Percentiles rank a stretch among this genome's conserved stretches.
These are phyloP conservation scores for Ophiostoma tasmaniense DNA, from an alignment of 2,329 filamentous ascomycete species.

Conservation along the genomic window DNA sequence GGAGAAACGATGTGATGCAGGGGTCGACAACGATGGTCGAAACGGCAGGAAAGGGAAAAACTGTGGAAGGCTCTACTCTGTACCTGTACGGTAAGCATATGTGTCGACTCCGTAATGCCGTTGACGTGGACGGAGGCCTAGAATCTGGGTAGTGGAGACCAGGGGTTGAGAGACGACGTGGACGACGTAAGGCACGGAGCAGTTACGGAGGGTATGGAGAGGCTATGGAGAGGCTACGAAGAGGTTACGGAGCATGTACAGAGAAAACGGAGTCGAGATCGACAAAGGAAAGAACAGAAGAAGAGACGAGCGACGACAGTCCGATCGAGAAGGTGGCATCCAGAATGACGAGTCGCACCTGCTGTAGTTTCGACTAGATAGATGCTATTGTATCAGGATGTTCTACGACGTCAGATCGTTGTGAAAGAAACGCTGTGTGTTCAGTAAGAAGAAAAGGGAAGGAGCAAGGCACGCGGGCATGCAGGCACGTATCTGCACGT, in stretches of 20 bases:
- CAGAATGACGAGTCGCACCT: background rate
- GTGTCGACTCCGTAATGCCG: background rate
- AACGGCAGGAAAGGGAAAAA: slow-evolving; percentile 1
- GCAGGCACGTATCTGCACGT: background rate
- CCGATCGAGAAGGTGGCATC: background rate
- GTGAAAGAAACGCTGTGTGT: background rate
- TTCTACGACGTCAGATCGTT: background rate
- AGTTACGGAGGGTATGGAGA: background rate
- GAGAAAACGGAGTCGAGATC: background rate
- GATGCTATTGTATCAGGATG: background rate
- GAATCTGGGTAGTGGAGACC: background rate
- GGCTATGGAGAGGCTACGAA: background rate
- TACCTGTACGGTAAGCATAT: background rate
- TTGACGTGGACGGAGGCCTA: slow-evolving; percentile 8
- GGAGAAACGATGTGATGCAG: slow-evolving; percentile 14
- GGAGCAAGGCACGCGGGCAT: background rate
- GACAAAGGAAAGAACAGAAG: background rate
- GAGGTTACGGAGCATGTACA: background rate
- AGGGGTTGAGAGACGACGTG: background rate
- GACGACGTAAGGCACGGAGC: background rate
- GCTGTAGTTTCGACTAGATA: background rate
- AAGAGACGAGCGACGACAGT: background rate
- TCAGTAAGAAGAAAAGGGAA: background rate
- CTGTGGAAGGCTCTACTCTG: background rate
- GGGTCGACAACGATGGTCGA: slow-evolving; percentile 6